Conservation (phyloP, 306 rosid genomes). For the Acacia crassicarpa region DNA sequence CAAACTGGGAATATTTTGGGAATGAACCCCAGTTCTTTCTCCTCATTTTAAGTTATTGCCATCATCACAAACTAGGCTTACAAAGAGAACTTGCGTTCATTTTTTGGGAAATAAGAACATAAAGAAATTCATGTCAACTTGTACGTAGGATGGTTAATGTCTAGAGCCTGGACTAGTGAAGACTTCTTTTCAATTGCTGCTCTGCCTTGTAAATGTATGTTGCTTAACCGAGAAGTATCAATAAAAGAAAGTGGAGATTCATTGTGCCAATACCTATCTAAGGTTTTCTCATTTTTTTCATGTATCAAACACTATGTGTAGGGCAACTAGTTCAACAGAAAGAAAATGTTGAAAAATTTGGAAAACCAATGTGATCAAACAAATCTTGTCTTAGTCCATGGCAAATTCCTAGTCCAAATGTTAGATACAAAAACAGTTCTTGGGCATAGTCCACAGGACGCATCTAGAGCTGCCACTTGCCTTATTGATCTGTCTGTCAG, state of each 20-base stretch:
- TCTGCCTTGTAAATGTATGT: constrained; percentile 53
- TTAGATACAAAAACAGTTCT: background rate
- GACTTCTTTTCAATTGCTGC: constrained; percentile 28
- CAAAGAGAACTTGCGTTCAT: constrained; percentile 4
- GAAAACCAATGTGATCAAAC: background rate
- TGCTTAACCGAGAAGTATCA: constrained; percentile 26
- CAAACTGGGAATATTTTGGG: constrained; percentile 17
- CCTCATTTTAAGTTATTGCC: background rate
- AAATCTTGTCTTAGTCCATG: background rate
- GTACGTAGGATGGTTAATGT: constrained; percentile 26
- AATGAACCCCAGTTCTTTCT: constrained; percentile 2
- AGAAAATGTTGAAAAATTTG: background rate
- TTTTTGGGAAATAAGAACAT: constrained; percentile 27
- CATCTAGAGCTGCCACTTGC: constrained; percentile 30
- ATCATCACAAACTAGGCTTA: constrained; percentile 24
- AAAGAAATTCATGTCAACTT: constrained; percentile 1
- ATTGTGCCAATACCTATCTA: background rate
- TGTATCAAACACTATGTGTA: background rate
- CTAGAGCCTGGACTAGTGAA: constrained; percentile 14
- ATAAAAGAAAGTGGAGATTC: constrained; percentile 7
- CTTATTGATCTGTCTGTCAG: constrained; percentile 13
- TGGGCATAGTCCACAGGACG: background rate
- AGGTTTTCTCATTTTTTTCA: background rate
- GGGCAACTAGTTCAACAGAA: constrained; percentile 4
- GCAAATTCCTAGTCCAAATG: background rate